Base-by-base conservation (phyloP, 2,329 filamentous ascomycete species). In the Pseudomassariella vexata region DNA sequence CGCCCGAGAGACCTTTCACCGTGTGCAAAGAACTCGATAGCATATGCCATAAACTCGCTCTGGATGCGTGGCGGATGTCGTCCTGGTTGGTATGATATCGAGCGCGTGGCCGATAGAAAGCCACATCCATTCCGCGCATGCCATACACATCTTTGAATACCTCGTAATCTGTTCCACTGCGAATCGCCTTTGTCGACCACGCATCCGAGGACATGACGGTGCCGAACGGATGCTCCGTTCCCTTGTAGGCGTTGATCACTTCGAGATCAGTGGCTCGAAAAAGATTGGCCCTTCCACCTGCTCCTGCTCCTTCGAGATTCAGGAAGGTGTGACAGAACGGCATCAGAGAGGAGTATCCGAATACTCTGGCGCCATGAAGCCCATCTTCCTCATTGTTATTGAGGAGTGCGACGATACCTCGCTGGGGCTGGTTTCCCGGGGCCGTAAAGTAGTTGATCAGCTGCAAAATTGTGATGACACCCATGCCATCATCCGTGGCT, bases 321-420 rank as follows among this genome's bases (percentile, higher is more conserved):
- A 96, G 66, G 52, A 98, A 96, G 0, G 86, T 87, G 51, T 89
- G 84, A 8, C 86, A 75, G 35, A 94, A 84, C 32, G 76, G 77
- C 9, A 86, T 78, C 41, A 95, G 68, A 0, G 88, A 85, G 53
- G 89, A 87, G 44, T 87, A 79, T 18, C 84, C 80, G 50, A 94
- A 95, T 5, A 84, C 88, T 38, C 78, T 76, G 6, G 90, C 88
- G 1, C 92, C 92, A 43, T 94, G 85, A 9, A 96, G 66, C 21
- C 80, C 92, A 49, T 96, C 90, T 55, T 98, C 92, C 53, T 98
- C 92, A 21, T 85, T 90, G 50, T 96, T 95, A 67, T 98, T 98
- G 52, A 96, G 73, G 18, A 96, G 70, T 8, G 87, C 71, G 10
- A 96, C 76, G 25, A 98, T 72, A 2, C 89, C 90, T 45, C 82